Conservation (phyloP, 164 flowering plant species). For the Hamamelis virginiana region DNA sequence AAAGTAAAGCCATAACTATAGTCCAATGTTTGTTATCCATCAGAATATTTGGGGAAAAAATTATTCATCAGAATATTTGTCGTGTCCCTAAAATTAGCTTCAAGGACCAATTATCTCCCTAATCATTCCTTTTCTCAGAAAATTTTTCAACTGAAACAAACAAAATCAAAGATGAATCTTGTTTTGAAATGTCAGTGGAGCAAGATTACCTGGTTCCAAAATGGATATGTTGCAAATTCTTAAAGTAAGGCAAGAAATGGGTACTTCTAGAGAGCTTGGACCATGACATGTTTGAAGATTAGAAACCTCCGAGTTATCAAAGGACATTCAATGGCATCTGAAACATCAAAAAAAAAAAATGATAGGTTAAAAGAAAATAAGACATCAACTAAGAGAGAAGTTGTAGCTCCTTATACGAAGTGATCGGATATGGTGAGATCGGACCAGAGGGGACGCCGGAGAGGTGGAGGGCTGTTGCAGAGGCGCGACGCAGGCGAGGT, state of each 20-base stretch:
- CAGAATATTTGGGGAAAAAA: too few species aligned
- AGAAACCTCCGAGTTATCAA: background rate
- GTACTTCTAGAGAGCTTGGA: conserved; percentile 26
- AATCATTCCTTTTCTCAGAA: background rate
- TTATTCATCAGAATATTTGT: too few species aligned
- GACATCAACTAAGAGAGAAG: too few species aligned
- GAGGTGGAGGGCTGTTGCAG: too few species aligned
- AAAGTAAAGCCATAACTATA: background rate
- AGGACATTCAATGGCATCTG: background rate
- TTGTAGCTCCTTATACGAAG: too few species aligned
- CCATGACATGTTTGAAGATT: conserved; percentile 31
- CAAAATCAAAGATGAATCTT: background rate
- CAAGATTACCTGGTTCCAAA: conserved; percentile 22
- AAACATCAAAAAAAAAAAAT: too few species aligned
- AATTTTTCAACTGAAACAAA: background rate
- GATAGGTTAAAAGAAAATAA: too few species aligned
- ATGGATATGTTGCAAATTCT: conserved; percentile 3
- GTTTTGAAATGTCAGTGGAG: background rate
- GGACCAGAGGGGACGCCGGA: too few species aligned
- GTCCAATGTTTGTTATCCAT: background rate
- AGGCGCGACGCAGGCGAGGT: too few species aligned
- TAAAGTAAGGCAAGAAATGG: conserved; percentile 14
- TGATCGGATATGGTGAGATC: too few species aligned
- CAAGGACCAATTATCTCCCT: background rate
- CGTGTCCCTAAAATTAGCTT: too few species aligned